Evolutionary conservation across 352 stramenopile species (phyloP).

Genomic region (Globisporangium orthogonon): DNA sequence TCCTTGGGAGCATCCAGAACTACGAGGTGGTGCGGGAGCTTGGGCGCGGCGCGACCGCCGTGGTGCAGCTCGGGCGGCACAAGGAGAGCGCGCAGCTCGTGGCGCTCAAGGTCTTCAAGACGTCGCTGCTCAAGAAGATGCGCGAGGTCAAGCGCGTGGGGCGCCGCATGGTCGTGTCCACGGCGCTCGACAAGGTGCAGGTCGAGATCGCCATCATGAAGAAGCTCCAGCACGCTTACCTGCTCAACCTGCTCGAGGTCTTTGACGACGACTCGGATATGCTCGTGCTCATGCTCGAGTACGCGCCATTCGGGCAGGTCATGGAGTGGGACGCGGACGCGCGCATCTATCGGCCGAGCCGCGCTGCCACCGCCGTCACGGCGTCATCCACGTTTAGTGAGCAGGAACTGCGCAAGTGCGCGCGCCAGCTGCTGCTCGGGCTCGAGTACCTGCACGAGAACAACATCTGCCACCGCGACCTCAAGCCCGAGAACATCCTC

Average conservation of each 20-base stretch:
- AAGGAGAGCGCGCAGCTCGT: conserved; percentile 53
- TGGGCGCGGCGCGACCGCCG: conserved; percentile 67
- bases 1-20: conserved; percentile 48
- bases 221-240: conserved; percentile 71
- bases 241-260: conserved; percentile 77
- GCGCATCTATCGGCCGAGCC: conserved; percentile 36
- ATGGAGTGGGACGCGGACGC: conserved; percentile 77
- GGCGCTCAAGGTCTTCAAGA: conserved; percentile 84
- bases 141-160: conserved; percentile 81
- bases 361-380: background rate
- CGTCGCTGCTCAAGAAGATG: conserved; percentile 82
- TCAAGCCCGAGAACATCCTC: conserved; percentile 86
- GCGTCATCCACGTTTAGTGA: conserved; percentile 32
- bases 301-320: conserved; percentile 70
- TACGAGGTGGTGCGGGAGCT: conserved; percentile 80
- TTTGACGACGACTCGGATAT: conserved; percentile 81
- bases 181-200: conserved; percentile 82
- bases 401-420: conserved; percentile 46
- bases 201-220: conserved; percentile 89
- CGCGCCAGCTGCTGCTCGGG: conserved; percentile 67
- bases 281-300: conserved; percentile 84
- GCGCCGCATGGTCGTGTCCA: conserved; percentile 79
- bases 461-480: conserved; percentile 81
- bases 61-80: conserved; percentile 71
- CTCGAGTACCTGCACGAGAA: conserved; percentile 84